Evolutionary conservation across 306 rosid species (phyloP), one percentile per base, ranked within the genome.

Genomic region (Quercus bicolor): DNA sequence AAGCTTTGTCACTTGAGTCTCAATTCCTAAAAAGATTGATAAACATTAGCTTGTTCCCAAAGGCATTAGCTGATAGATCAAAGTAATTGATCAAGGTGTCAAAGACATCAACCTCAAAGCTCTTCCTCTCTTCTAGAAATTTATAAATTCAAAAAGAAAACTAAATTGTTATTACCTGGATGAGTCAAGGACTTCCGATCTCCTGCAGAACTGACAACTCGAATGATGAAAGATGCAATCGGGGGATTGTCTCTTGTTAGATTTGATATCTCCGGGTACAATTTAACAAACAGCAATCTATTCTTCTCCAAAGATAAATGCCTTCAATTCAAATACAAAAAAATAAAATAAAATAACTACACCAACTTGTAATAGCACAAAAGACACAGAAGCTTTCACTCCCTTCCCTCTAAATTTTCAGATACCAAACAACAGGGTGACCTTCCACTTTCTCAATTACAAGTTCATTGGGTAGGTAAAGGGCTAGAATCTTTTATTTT

Each of bases 241-340:
- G 99, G 98, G 3, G 99, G 99, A 74, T 90, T 85, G 3, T 91
- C 96, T 81, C 96, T 93, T 0, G 98, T 93, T 20, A 86, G 79
- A 85, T 87, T 96, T 5, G 98, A 91, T 57, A 93, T 80, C 81
- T 96, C 99, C 23, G 98, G 99, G 61, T 87, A 96, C 75, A 96
- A 73, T 74, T 91, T 96, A 74, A 96, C 86, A 73, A 84, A 85
- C 80, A 96, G 81, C 75, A 91, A 87, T 82, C 88, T 86, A 81
- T 91, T 93, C 84, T 96, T 96, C 87, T 93, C 99, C 82, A 96
- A 83, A 3, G 99, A 88, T 86, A 96, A 88, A 85, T 91, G 91
- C 99, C 99, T 96, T 89, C 90, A 83, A 72, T 78, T 60, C 82
- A 75, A 75, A 56, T 14, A 20, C 23, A 43, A 57, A 40, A 12